These are phyloP conservation scores for Skeletonema potamos DNA, from an alignment of 108 stramenopile species.

Conservation along the genomic window DNA sequence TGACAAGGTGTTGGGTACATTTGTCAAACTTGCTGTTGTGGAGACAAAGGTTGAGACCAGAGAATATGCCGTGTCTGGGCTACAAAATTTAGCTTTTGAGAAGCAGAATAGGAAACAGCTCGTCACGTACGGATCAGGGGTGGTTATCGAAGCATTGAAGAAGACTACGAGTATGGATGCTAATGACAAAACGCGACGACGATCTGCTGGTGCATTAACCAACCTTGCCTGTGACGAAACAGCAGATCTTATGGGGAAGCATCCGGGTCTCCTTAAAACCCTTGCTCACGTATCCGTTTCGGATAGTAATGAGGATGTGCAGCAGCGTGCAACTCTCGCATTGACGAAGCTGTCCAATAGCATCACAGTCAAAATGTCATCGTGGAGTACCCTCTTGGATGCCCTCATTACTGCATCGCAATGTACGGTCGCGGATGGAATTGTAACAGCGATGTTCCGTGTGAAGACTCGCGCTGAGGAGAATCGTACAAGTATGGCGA, in stretches of 20 bases:
- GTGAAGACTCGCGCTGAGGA: conserved; percentile 81
- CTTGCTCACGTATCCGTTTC: conserved; percentile 65
- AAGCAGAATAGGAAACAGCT: conserved; percentile 68
- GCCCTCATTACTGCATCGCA: conserved; percentile 79
- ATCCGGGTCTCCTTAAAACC: conserved; percentile 70
- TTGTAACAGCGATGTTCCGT: conserved; percentile 75
- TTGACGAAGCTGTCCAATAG: conserved; percentile 79
- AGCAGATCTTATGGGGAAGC: conserved; percentile 66
- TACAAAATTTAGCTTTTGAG: conserved; percentile 83
- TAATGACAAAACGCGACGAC: conserved; percentile 71
- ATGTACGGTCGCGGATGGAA: conserved; percentile 52
- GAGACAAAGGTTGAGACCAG: conserved; percentile 62
- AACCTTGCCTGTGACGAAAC: conserved; percentile 85
- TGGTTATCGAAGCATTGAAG: conserved; percentile 78
- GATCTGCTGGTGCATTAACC: conserved; percentile 81
- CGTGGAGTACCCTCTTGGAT: conserved; percentile 61
- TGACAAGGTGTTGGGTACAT: conserved; percentile 71
- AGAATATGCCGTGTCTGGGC: conserved; percentile 79
- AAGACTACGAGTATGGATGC: conserved; percentile 52
- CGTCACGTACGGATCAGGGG: conserved; percentile 63
- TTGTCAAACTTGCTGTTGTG: conserved; percentile 75
- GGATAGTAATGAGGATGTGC: conserved; percentile 74
- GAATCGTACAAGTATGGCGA: conserved; percentile 71
- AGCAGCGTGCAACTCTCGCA: conserved; percentile 73
- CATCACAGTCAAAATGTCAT: conserved; percentile 62